phyloP scores from a whole-genome alignment of 2,329 filamentous ascomycete genomes.

The Sporothrix variecibatus region DNA sequence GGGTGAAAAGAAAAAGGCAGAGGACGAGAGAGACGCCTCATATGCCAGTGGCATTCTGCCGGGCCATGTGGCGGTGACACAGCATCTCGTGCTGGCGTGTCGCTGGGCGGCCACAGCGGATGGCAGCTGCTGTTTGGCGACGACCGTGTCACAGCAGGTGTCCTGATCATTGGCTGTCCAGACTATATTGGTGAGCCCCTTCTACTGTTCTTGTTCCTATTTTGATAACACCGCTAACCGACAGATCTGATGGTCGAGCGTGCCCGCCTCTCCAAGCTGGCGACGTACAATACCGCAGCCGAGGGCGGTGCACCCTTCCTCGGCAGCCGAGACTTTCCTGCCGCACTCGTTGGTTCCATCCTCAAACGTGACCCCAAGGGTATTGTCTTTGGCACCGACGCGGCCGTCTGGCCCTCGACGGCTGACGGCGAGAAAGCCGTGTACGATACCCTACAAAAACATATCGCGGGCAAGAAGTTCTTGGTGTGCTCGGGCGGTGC shows the following conservation, averaged over 20 bases:
- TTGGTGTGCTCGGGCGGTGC: constrained; percentile 65
- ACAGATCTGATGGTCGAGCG: constrained; percentile 71
- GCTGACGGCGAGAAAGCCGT: constrained; percentile 44
- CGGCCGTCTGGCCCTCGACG: constrained; percentile 38
- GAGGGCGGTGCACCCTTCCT: constrained; percentile 65
- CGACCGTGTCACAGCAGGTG: constrained; percentile 72
- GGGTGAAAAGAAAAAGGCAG: neutral
- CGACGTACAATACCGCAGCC: constrained; percentile 58
- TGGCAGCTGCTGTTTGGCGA: constrained; percentile 85
- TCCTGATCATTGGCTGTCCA: constrained; percentile 84
- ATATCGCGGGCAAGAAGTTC: constrained; percentile 63
- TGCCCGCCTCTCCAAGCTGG: constrained; percentile 67
- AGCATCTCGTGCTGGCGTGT: constrained; percentile 75
- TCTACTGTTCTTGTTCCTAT: neutral
- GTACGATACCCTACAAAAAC: constrained; percentile 48
- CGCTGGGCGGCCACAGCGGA: constrained; percentile 81
- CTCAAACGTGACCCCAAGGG: constrained; percentile 72
- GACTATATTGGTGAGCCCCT: constrained; percentile 69
- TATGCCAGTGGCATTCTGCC: constrained; percentile 20
- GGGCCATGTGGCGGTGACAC: constrained; percentile 23
- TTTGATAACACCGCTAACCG: neutral
- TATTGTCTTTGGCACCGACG: constrained; percentile 62
- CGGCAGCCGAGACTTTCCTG: constrained; percentile 76
- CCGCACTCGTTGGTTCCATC: constrained; percentile 63
- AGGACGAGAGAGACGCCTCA: neutral